These are phyloP conservation scores for Hanseniaspora sp. DNA, from an alignment of 1,139 yeast genomes.

Conservation along the genomic window DNA sequence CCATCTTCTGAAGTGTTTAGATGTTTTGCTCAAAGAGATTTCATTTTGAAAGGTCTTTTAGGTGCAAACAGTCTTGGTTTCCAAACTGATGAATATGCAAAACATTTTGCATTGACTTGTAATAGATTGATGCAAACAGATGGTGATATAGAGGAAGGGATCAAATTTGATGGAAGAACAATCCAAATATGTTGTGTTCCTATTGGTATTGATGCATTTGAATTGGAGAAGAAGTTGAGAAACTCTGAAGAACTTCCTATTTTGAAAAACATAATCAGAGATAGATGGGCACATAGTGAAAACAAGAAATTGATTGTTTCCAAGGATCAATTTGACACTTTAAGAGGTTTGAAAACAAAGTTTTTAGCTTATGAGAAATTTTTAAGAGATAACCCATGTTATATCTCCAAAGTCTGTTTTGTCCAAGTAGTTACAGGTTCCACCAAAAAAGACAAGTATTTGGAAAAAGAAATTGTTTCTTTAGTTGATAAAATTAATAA, in stretches of 20 bases:
- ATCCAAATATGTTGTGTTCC: constrained; percentile 62
- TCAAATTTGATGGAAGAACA: constrained; percentile 55
- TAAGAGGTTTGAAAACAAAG: constrained; percentile 83
- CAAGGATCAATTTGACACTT: constrained; percentile 76
- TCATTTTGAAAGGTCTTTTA: constrained; percentile 66
- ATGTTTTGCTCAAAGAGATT: constrained; percentile 78
- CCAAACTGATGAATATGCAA: constrained; percentile 84
- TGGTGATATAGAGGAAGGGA: constrained; percentile 54
- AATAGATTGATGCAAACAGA: constrained; percentile 76
- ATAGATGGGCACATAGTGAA: constrained; percentile 49
- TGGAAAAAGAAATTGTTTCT: constrained; percentile 61
- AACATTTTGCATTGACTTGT: constrained; percentile 88
- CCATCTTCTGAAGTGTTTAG: constrained; percentile 94
- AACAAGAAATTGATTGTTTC: constrained; percentile 49
- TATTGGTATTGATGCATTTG: constrained; percentile 74
- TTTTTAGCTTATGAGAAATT: constrained; percentile 76
- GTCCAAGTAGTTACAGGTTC: constrained; percentile 56
- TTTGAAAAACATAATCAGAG: constrained; percentile 64
- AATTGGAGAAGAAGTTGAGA: constrained; percentile 39
- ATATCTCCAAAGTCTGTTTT: constrained; percentile 56
- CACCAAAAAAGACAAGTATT: constrained; percentile 39
- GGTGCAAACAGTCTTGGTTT: constrained; percentile 84
- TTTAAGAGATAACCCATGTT: constrained; percentile 58
- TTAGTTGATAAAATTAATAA: constrained; percentile 82
- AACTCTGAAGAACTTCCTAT: constrained; percentile 44